Evolutionary conservation across 148 eudicot genomes (phyloP), one percentile per base, ranked within the genome.

Genomic region (Simmondsia chinensis): DNA sequence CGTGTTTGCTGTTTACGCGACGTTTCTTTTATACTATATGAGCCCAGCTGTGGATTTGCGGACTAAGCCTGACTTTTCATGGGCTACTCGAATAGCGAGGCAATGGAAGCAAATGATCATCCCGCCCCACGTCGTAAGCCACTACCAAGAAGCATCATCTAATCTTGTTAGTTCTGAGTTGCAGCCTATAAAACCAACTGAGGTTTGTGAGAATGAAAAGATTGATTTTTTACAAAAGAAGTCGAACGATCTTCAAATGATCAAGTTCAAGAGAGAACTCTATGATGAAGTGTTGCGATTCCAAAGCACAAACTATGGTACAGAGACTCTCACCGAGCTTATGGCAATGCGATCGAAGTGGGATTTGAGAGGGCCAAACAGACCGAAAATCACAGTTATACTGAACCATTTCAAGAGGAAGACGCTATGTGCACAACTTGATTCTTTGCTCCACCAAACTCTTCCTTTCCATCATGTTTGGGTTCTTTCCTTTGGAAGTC

Each of bases 401-500:
- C 45, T 91, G 7, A 91, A 91, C 70, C 97, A 91, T 66, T 91
- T 85, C 66, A 91, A 91, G 43, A 57, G 97, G 11, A 85, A 85
- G 46, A 91, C 97, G 9, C 82, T 91, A 0, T 91, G 97, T 27
- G 66, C 95, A 0, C 97, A 91, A 23, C 63, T 91, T 0, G 88
- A 91, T 6, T 74, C 95, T 17, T 71, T 91, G 51, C 85, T 76
- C 18, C 85, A 82, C n/a, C 97, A 91, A 25, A 81, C 95, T 7
- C 73, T 91, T 5, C 95, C 85, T 0, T 91, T 91, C 48, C 97
- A 91, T 46, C 95, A 91, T 52, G 85, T 74, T 48, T 91, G 97
- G 97, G 97, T 85, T 3, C 80, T 91, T 4, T 66, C 97, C 1
- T 91, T 91, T 30, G 97, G 97, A 4, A 84, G 88, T 54, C 95